phyloP scores from a whole-genome alignment of 2,329 filamentous ascomycete genomes.

The Alternaria viburni region DNA sequence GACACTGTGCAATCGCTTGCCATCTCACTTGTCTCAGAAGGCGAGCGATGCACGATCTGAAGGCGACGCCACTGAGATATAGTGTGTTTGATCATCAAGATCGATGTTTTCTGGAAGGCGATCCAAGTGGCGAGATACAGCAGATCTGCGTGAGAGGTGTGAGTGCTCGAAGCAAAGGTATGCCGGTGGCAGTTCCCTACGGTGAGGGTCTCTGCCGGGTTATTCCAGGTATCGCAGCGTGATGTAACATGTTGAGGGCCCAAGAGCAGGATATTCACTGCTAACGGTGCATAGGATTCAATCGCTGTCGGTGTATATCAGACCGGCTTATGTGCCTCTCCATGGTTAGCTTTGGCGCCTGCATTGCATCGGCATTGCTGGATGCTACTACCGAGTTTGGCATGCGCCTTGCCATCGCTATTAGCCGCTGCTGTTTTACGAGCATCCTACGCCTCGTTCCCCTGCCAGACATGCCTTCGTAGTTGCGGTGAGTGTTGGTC shows the following conservation, averaged over 20 bases:
- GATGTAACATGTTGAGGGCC: neutral
- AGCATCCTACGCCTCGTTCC: neutral
- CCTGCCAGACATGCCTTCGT: neutral
- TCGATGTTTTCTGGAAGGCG: neutral
- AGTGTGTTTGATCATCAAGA: neutral
- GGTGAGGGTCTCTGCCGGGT: neutral
- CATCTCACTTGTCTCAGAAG: neutral
- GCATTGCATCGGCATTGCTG: constrained; percentile 1
- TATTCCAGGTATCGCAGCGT: neutral
- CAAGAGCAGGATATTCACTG: neutral
- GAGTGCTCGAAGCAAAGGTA: neutral
- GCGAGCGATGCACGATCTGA: neutral
- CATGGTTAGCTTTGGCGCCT: neutral
- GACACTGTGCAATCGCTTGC: neutral
- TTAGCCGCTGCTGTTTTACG: neutral
- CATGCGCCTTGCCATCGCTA: neutral
- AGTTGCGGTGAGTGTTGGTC: neutral
- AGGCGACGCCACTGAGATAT: neutral
- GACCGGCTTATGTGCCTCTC: neutral
- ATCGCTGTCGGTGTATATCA: neutral
- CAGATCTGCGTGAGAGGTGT: neutral
- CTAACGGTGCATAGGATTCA: neutral
- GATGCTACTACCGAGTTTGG: neutral
- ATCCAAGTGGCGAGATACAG: neutral
- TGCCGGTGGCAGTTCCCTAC: neutral